Conservation (phyloP, 768 basidiomycete genomes). For the Leccinum broughii region DNA sequence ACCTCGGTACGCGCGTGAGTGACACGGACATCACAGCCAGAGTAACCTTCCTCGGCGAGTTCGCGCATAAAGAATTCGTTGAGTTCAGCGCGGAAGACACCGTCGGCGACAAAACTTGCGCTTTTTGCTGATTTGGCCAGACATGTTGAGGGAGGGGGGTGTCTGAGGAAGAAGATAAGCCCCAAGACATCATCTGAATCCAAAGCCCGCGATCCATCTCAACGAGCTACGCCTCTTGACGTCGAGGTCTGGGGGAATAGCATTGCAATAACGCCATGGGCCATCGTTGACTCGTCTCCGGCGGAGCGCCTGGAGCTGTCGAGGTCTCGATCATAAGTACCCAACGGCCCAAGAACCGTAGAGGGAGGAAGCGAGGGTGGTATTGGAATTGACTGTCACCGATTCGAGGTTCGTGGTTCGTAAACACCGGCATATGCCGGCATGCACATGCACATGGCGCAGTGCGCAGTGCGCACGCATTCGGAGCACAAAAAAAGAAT, state of each 20-base stretch:
- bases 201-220: slow-evolving; percentile 23
- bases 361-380: slow-evolving; percentile 36
- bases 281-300: no score
- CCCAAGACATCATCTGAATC: slow-evolving; percentile 19
- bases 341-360: no score
- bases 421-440: not conserved
- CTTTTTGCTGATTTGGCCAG: slow-evolving; percentile 93
- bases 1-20: slow-evolving; percentile 99
- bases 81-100: slow-evolving; percentile 98
- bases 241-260: slow-evolving; percentile 59
- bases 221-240: slow-evolving; percentile 36
- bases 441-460: not conserved
- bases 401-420: slow-evolving; percentile 37
- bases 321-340: no score
- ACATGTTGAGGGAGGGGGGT: slow-evolving; percentile 52
- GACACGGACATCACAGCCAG: slow-evolving; percentile 99
- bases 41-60: slow-evolving; percentile 99
- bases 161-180: slow-evolving; percentile 27
- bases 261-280: no score
- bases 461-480: not conserved
- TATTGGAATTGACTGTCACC: slow-evolving; percentile 44
- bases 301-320: no score
- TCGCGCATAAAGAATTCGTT: slow-evolving; percentile 99
- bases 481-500: not conserved
- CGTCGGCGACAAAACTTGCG: slow-evolving; percentile 98